Base-by-base conservation (phyloP, 441 rosid genomes). In the Metrosideros polymorpha region DNA sequence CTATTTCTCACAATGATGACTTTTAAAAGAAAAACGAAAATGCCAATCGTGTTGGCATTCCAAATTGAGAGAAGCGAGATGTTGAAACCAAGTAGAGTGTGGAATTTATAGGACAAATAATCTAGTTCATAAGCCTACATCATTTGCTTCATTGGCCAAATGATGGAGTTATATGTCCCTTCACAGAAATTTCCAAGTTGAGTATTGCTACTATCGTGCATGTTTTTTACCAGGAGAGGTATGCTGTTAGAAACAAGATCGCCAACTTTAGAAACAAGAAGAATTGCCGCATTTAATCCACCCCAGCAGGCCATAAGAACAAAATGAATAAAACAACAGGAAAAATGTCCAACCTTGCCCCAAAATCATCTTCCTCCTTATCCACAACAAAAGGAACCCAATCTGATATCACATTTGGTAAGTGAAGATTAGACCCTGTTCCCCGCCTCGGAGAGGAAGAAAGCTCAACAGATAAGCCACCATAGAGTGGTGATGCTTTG, bases 331-430 rank as follows among this genome's bases (percentile, higher is more conserved):
- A 50, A 66, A 43, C 55, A 51, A 32, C 49, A 56, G 29, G 47
- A 50, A 90, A 61, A 86, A 45, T 49, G 82, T 84, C 91, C 89
- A 90, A 98, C 99, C 99, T 98, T 89, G 96, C 94, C 85, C 96
- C 99, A 87, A 96, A 91, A 91, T 97, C 98, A 61, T 87, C 93
- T 88, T 94, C 99, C 87, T 89, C 91, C 76, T 85, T 91, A 42
- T 84, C 86, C 76, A 85, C 84, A 76, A 95, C 94, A 88, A 86
- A 88, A 42, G 98, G 96, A 88, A 98, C 92, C 99, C 99, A 98
- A 90, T 97, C 96, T 85, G 93, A 88, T 89, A 98, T 98, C 89
- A 98, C 89, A 89, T 92, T 93, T 83, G 96, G 93, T 79, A 94
- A 90, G 89, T 91, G 85, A 82, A 88, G 88, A 84, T 93, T 96